A percentile compares a stretch with the other conserved stretches of the same genome.
These are phyloP conservation scores for Xylariaceae sp. DNA, from an alignment of 2,329 filamentous ascomycete species.

Conservation along the genomic window DNA sequence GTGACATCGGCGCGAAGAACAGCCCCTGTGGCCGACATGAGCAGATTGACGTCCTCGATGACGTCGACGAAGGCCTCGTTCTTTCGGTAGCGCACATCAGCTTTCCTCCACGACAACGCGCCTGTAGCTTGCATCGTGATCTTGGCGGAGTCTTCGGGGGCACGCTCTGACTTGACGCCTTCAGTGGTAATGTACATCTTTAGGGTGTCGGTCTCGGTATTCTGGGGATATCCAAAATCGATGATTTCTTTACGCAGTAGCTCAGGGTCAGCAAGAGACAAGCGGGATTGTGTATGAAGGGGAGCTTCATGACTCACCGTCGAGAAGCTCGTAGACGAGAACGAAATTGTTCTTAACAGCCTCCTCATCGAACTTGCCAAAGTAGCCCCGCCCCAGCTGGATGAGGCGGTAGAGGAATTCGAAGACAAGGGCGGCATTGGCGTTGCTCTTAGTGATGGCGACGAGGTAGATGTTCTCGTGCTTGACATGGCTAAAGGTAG, in stretches of 20 bases:
- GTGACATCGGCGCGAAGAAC: slow-evolving; percentile 95
- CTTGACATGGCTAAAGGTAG: slow-evolving; percentile 99
- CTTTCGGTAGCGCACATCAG: slow-evolving; percentile 98
- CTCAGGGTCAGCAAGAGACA: slow-evolving; percentile 5
- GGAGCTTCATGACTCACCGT: slow-evolving; percentile 63
- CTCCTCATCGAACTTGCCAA: slow-evolving; percentile 99
- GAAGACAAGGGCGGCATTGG: slow-evolving; percentile 96
- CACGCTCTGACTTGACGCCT: slow-evolving; percentile 90
- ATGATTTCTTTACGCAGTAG: slow-evolving; percentile 75
- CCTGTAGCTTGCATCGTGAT: slow-evolving; percentile 99
- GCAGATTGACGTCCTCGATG: slow-evolving; percentile 97
- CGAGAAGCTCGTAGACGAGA: slow-evolving; percentile 93
- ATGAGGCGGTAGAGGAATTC: slow-evolving; percentile 96
- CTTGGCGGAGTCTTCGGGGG: slow-evolving; percentile 89
- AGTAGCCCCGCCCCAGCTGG: slow-evolving; percentile 90
- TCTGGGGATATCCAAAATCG: slow-evolving; percentile 98
- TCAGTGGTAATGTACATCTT: slow-evolving; percentile 99
- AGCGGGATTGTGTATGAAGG: neutral
- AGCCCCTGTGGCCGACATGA: slow-evolving; percentile 97
- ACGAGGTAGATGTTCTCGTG: slow-evolving; percentile 99
- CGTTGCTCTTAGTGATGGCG: slow-evolving; percentile 97
- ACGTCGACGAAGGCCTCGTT: slow-evolving; percentile 99
- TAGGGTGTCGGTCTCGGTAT: slow-evolving; percentile 96
- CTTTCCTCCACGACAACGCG: slow-evolving; percentile 93
- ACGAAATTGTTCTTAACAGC: slow-evolving; percentile 99